A percentile compares a stretch with the other conserved stretches of the same genome.
These are phyloP conservation scores for Haplosporangium sp. DNA, from an alignment of 371 early-diverging fungal species.

Conservation along the genomic window DNA sequence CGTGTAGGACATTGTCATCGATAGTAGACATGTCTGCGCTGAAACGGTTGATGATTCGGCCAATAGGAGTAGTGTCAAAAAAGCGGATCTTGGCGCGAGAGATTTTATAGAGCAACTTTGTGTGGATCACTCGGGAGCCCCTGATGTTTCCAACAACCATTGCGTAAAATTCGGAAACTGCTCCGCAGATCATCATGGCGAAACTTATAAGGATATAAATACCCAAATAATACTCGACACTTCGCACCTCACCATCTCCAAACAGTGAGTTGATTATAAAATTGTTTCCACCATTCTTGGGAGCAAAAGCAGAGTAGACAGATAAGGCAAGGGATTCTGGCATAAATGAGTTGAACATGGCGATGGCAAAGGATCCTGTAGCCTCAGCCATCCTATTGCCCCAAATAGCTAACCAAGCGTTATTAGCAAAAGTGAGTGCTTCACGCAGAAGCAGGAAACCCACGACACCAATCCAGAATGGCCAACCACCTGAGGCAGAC, in stretches of 20 bases:
- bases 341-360: conserved; percentile 13
- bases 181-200: conserved; percentile 39
- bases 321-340: conserved; percentile 24
- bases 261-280: conserved; percentile 21
- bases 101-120: conserved; percentile 62
- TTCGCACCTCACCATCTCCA: conserved; percentile 8
- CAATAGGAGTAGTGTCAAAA: conserved; percentile 89
- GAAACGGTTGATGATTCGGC: conserved; percentile 89
- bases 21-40: conserved; percentile 66
- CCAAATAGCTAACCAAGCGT: conserved; percentile 47
- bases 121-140: conserved; percentile 60
- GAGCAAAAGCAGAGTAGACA: conserved; percentile 26
- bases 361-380: conserved; percentile 24
- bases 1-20: conserved; percentile 59
- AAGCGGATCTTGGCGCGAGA: conserved; percentile 77
- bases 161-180: conserved; percentile 46
- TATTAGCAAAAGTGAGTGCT: conserved; percentile 56
- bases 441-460: conserved; percentile 64
- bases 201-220: conserved; percentile 62
- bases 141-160: conserved; percentile 65
- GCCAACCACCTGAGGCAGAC: conserved; percentile 70
- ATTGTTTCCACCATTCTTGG: conserved; percentile 6
- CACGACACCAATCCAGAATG: conserved; percentile 61
- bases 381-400: conserved; percentile 23
- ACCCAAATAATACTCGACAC: conserved; percentile 57